phyloP scores from a whole-genome alignment of 2,329 filamentous ascomycete genomes.

The Alternaria brassicae region DNA sequence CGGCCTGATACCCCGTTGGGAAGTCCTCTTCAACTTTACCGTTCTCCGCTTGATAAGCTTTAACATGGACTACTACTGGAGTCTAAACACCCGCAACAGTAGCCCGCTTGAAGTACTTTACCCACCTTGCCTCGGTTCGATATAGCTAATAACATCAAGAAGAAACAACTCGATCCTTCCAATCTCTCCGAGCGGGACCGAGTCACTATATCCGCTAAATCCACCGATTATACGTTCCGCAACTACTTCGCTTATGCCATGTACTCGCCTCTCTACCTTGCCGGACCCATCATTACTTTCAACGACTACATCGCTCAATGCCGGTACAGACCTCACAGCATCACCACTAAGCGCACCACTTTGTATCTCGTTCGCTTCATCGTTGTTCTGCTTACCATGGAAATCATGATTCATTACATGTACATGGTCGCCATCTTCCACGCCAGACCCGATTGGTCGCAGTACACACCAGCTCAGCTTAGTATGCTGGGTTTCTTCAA shows the following conservation, averaged over 20 bases:
- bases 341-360: slow-evolving; percentile 73
- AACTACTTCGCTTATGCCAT: slow-evolving; percentile 90
- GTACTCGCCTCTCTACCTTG: slow-evolving; percentile 91
- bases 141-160: slow-evolving; percentile 77
- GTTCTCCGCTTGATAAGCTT: slow-evolving; percentile 93
- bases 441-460: slow-evolving; percentile 76
- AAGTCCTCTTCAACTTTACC: slow-evolving; percentile 97
- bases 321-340: slow-evolving; percentile 74
- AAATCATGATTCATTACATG: slow-evolving; percentile 82
- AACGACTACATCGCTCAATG: slow-evolving; percentile 95
- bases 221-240: slow-evolving; percentile 75
- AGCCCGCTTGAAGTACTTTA: slow-evolving; percentile 80
- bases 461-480: slow-evolving; percentile 86
- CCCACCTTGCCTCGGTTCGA: neutral
- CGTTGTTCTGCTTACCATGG: slow-evolving; percentile 84
- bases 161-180: slow-evolving; percentile 92
- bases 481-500: slow-evolving; percentile 94
- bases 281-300: slow-evolving; percentile 94
- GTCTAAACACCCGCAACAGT: slow-evolving; percentile 65
- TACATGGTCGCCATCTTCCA: slow-evolving; percentile 94
- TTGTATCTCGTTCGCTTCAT: slow-evolving; percentile 85
- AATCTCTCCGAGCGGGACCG: slow-evolving; percentile 89
- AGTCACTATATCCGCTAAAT: slow-evolving; percentile 74
- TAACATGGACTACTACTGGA: slow-evolving; percentile 98
- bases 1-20: slow-evolving; percentile 89